phyloP scores from a whole-genome alignment of 2,329 filamentous ascomycete species.

The Sporothrix variecibatus region DNA sequence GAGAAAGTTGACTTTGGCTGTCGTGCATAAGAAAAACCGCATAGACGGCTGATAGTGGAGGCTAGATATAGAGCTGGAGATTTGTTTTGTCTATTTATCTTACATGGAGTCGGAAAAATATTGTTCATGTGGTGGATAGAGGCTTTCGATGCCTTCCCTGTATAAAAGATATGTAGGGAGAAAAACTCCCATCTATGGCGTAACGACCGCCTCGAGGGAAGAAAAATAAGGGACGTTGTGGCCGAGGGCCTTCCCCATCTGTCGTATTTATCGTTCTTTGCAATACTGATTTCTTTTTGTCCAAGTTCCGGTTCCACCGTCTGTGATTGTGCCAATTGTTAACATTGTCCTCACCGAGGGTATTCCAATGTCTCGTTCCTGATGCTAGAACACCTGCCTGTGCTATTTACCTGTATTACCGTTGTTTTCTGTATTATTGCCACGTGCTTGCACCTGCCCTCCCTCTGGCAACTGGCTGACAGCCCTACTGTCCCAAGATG shows the following conservation, averaged over 20 bases:
- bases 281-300: slow-evolving; percentile 17
- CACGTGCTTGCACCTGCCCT: not conserved
- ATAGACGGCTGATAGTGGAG: not conserved
- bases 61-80: not conserved
- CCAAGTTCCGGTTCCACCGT: not conserved
- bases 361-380: not conserved
- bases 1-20: not conserved
- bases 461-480: not conserved
- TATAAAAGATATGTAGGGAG: slow-evolving; percentile 14
- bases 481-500: not conserved
- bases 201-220: not conserved
- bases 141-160: not conserved
- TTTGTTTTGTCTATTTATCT: not conserved
- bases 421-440: not conserved
- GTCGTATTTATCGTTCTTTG: slow-evolving; percentile 14
- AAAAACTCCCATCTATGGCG: not conserved
- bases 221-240: not conserved
- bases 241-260: not conserved
- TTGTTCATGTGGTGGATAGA: not conserved
- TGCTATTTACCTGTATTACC: not conserved
- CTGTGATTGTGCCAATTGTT: not conserved
- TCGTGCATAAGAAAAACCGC: not conserved
- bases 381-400: not conserved
- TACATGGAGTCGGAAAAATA: slow-evolving; percentile 1
- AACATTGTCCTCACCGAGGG: not conserved